A percentile compares a stretch with the other conserved stretches of the same genome.
phyloP scores from a whole-genome alignment of 139 green algal genomes.

The Chlamydomonas sp. region DNA sequence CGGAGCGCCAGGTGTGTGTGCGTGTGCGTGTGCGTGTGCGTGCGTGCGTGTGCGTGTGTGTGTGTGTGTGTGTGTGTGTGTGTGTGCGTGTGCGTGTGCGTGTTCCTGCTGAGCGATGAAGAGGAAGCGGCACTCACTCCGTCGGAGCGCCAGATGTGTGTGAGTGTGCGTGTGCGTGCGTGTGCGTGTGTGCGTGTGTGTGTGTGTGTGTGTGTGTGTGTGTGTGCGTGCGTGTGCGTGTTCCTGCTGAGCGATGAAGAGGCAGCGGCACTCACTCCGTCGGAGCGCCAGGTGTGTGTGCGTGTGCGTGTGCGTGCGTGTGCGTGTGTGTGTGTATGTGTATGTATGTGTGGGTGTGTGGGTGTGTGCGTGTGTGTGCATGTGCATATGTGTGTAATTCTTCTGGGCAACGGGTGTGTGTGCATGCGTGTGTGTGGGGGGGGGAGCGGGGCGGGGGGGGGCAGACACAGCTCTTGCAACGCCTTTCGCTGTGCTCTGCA shows the following conservation, averaged over 20 bases:
- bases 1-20: too few relatives aligned
- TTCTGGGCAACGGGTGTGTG: too few relatives aligned
- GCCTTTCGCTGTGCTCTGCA: too few relatives aligned
- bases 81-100: background rate
- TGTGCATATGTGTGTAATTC: background rate
- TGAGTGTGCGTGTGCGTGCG: too few relatives aligned
- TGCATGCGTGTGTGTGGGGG: too few relatives aligned
- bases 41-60: background rate
- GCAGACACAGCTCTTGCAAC: too few relatives aligned
- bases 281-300: background rate
- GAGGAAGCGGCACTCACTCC: too few relatives aligned
- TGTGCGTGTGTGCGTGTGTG: background rate
- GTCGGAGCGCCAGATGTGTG: too few relatives aligned
- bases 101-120: too few relatives aligned
- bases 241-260: constrained; percentile 7
- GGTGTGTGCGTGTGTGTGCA: background rate
- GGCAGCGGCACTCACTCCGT: background rate
- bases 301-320: background rate
- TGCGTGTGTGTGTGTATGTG: background rate
- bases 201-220: background rate
- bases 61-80: background rate
- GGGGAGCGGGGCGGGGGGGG: too few relatives aligned
- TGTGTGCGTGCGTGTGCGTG: background rate
- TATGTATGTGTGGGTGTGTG: background rate
- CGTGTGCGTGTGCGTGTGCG: too few relatives aligned